These are phyloP conservation scores for Coniochaeta sp. DNA, from an alignment of 2,329 filamentous ascomycete species.

Conservation along the genomic window DNA sequence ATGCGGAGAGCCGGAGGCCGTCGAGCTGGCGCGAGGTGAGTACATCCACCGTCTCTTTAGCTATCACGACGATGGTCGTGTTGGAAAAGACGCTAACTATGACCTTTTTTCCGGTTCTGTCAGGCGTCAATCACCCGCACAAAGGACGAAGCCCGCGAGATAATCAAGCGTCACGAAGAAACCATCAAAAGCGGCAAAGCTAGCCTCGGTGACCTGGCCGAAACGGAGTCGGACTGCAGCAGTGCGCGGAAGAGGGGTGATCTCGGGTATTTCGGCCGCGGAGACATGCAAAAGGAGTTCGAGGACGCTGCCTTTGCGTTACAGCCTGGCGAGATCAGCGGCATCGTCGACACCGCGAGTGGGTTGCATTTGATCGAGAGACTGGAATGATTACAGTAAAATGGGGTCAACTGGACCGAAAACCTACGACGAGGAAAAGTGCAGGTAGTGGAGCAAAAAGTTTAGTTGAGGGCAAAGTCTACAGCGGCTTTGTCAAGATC, in stretches of 20 bases:
- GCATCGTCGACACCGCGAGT: conserved; percentile 83
- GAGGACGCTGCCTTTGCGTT: conserved; percentile 93
- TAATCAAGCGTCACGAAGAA: conserved; percentile 67
- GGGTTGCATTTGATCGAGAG: conserved; percentile 94
- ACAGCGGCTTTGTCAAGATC: not conserved
- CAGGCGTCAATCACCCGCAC: conserved; percentile 73
- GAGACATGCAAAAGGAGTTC: conserved; percentile 98
- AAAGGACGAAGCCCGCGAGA: conserved; percentile 77
- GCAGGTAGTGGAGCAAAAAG: not conserved
- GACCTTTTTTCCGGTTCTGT: not conserved
- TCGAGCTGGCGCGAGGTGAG: conserved; percentile 81
- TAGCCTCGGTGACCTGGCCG: conserved; percentile 74
- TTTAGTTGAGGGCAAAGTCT: not conserved
- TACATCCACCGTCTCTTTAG: not conserved
- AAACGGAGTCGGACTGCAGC: conserved; percentile 88
- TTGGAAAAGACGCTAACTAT: not conserved
- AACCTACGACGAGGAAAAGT: too few relatives aligned
- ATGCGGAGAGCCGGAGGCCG: conserved; percentile 77
- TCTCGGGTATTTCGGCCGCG: conserved; percentile 86
- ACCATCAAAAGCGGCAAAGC: conserved; percentile 65
- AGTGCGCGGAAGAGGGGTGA: conserved; percentile 92
- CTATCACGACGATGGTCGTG: not conserved
- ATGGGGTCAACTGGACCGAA: not conserved
- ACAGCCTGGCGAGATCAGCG: conserved; percentile 77
- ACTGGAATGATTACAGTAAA: conserved; percentile 32